Evolutionary conservation across 2,329 filamentous ascomycete genomes (phyloP), one percentile per base, ranked within the genome.

Genomic region (Nemania serpens): DNA sequence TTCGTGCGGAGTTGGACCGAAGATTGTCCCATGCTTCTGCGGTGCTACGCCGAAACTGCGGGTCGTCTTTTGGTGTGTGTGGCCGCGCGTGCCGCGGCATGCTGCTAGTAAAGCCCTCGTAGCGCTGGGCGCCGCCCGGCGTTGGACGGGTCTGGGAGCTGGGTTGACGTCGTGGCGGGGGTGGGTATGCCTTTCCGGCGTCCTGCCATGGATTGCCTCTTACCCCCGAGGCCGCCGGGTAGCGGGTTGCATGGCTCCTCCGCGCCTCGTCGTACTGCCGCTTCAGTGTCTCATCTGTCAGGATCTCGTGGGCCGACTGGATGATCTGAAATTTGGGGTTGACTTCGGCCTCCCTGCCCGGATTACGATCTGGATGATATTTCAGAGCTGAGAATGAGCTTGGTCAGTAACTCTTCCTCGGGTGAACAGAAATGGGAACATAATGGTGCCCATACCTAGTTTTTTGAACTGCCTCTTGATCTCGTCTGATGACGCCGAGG

Each of bases 311-410:
- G 20, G 93, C 93, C 4, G 90, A 86, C 75, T 96, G 91, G 50
- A 97, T 96, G 51, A 88, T 85, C 74, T 96, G 91, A 71, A 97
- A 97, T 71, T 91, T 90, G 34, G 89, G 82, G 66, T 91, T 91
- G 72, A 89, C 90, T 71, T 94, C 91, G 59, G 85, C 78, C 76
- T 96, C 92, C 71, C 85, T 86, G 53, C 93, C 93, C 11, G 89
- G 91, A 71, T 97, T 96, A 61, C 93, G 89, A 74, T 97, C 93
- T 7, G 93, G 93, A 71, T 97, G 93, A 71, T 90, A 96, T 75
- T 91, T 90, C 48, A 96, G 81, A 49, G 92, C 92, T 92, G 59
- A 3, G 22, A 11, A 20, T 6, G 33, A 20, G 49, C 41, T 43
- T 4, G 5, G 66, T 78, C 65, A 75, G 71, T 47, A 46, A 7